Conservation (phyloP, 441 rosid species). For the Pelargonium australe region DNA sequence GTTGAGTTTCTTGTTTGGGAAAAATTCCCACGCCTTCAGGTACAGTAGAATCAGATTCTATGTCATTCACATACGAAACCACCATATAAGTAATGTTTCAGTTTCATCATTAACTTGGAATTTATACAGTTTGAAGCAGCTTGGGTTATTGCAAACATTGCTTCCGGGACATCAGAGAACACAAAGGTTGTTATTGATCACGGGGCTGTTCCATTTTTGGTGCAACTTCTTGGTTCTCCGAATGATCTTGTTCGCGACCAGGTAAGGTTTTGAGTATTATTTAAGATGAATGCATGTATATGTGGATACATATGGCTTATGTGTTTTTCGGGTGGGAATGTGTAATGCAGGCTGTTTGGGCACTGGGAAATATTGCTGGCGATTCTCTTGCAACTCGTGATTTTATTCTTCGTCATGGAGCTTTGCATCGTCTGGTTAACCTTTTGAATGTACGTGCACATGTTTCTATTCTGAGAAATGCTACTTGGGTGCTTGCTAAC, state of each 20-base stretch:
- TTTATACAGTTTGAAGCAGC: background rate
- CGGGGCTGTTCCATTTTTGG: background rate
- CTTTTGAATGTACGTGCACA: background rate
- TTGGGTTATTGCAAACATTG: background rate
- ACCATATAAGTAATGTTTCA: background rate
- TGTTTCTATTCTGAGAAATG: background rate
- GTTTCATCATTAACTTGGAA: background rate
- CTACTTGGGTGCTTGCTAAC: background rate
- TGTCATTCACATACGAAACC: background rate
- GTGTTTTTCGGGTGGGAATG: background rate
- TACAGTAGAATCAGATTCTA: background rate
- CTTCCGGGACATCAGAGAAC: background rate
- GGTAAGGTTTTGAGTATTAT: background rate
- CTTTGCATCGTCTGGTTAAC: background rate
- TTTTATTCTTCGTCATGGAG: background rate
- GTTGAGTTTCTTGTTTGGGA: background rate
- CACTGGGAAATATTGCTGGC: background rate
- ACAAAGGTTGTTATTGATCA: background rate
- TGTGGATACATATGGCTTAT: background rate
- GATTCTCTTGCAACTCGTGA: background rate
- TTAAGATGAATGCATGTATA: background rate
- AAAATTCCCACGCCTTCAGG: background rate
- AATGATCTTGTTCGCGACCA: constrained; percentile 1
- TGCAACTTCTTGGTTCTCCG: background rate
- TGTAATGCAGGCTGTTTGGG: constrained; percentile 2